Evolutionary conservation across 495 filamentous ascomycete species (phyloP).

Genomic region (Podospora bellae-mahoneyi): DNA sequence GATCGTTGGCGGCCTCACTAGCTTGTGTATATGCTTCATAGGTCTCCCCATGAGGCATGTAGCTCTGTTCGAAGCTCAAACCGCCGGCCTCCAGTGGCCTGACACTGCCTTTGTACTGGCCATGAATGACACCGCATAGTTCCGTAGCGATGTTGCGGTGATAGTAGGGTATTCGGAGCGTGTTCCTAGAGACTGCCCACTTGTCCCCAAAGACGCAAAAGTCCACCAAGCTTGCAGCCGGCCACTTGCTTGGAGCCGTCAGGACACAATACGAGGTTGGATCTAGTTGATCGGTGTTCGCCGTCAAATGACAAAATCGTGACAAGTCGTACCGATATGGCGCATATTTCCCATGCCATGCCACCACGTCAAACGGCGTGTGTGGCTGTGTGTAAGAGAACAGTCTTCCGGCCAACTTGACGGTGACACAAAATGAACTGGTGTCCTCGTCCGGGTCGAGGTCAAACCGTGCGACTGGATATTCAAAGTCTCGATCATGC

Average conservation of each 20-base stretch:
- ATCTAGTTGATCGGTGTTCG: slow-evolving; percentile 69
- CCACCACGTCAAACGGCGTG: slow-evolving; percentile 75
- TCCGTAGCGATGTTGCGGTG: slow-evolving; percentile 67
- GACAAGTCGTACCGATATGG: slow-evolving; percentile 77
- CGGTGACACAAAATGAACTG: slow-evolving; percentile 49
- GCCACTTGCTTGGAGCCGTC: slow-evolving; percentile 54
- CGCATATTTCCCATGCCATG: slow-evolving; percentile 68
- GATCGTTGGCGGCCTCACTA: slow-evolving; percentile 6
- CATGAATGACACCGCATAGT: slow-evolving; percentile 55
- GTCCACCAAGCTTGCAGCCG: slow-evolving; percentile 65
- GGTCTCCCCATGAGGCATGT: slow-evolving; percentile 31
- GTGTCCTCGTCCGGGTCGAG: slow-evolving; percentile 28
- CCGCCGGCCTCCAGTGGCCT: slow-evolving; percentile 54
- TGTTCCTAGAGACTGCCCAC: slow-evolving; percentile 64
- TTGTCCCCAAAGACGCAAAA: slow-evolving; percentile 73
- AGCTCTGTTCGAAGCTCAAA: slow-evolving; percentile 48
- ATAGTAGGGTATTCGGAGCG: slow-evolving; percentile 69
- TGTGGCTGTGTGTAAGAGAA: slow-evolving; percentile 61
- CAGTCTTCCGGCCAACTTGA: slow-evolving; percentile 65
- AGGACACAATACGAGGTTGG: slow-evolving; percentile 71
- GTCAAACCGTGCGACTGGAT: slow-evolving; percentile 63
- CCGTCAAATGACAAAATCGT: slow-evolving; percentile 67
- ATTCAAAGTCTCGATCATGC: slow-evolving; percentile 69
- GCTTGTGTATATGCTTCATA: slow-evolving; percentile 21
- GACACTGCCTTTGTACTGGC: slow-evolving; percentile 58